These are phyloP conservation scores for Lecanicillium sp. DNA, from an alignment of 2,329 filamentous ascomycete genomes.

Conservation along the genomic window DNA sequence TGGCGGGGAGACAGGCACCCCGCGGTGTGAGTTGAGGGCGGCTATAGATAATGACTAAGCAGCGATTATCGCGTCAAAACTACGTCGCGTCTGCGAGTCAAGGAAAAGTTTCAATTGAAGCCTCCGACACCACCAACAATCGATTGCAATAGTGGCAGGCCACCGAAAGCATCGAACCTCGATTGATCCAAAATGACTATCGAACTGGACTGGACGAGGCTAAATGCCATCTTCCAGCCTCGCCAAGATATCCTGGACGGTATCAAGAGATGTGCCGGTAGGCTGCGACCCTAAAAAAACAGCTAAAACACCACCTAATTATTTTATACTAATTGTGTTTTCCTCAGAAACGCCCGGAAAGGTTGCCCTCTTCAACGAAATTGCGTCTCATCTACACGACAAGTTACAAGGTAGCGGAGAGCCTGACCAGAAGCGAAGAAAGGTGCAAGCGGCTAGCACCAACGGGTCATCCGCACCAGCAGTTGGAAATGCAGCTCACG, in stretches of 20 bases:
- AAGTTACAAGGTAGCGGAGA: constrained; percentile 31
- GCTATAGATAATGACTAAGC: no score
- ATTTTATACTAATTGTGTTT: constrained; percentile 1
- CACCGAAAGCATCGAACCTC: not conserved
- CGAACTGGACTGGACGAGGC: constrained; percentile 39
- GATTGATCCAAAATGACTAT: constrained; percentile 27
- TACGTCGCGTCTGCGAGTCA: no score
- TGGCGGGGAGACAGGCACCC: no score
- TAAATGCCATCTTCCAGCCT: constrained; percentile 44
- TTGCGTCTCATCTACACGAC: constrained; percentile 41
- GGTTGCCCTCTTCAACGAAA: constrained; percentile 48
- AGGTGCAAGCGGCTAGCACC: constrained; percentile 33
- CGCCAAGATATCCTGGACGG: constrained; percentile 47
- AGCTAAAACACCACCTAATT: not conserved
- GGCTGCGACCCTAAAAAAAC: constrained; percentile 10
- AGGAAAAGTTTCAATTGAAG: no score
- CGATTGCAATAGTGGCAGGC: not conserved
- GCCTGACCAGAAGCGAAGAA: constrained; percentile 43
- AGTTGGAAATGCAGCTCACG: constrained; percentile 33
- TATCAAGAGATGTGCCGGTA: constrained; percentile 47
- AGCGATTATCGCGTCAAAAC: no score
- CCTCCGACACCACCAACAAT: not conserved
- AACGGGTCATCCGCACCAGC: constrained; percentile 14
- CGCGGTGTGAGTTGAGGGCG: no score
- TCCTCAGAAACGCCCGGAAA: constrained; percentile 40